Evolutionary conservation across 352 stramenopile species (phyloP).

Genomic region (Proteromonas lacertae): DNA sequence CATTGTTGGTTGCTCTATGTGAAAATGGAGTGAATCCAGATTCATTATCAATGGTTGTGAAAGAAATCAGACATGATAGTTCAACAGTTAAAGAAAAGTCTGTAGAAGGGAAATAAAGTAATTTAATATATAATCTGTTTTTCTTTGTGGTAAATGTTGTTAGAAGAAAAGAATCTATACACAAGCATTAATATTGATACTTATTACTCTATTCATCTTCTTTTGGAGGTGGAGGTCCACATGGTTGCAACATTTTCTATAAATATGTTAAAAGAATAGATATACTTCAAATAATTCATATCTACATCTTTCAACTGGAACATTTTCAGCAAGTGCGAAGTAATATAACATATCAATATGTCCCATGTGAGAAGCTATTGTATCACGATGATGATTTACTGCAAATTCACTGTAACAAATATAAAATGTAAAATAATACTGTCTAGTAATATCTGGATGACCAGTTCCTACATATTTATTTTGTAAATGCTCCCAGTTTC

Average conservation of each 20-base stretch:
- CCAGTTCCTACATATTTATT: slow-evolving; percentile 69
- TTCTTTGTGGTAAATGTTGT: too few species aligned
- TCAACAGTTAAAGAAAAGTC: too few species aligned
- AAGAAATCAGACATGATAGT: too few species aligned
- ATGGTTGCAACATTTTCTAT: slow-evolving; percentile 51
- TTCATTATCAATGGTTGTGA: too few species aligned
- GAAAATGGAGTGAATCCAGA: too few species aligned
- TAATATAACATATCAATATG: slow-evolving; percentile 88
- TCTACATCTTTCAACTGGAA: slow-evolving; percentile 56
- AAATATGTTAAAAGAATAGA: not conserved
- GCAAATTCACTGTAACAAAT: slow-evolving; percentile 36
- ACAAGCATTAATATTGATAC: too few species aligned
- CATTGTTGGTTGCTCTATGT: too few species aligned
- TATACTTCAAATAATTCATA: slow-evolving; percentile 44
- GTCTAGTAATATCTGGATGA: slow-evolving; percentile 68
- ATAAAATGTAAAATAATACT: slow-evolving; percentile 18
- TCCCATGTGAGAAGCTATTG: slow-evolving; percentile 68
- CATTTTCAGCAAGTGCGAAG: slow-evolving; percentile 83
- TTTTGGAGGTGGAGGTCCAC: slow-evolving; percentile 19
- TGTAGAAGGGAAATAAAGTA: too few species aligned
- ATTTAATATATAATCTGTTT: too few species aligned
- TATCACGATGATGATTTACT: slow-evolving; percentile 92
- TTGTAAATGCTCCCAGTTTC: slow-evolving; percentile 62
- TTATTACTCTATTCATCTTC: slow-evolving; percentile 10
- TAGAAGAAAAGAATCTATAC: too few species aligned